Base-by-base conservation (phyloP, 116 monocot genomes). In the Dioscorea cayenensis region DNA sequence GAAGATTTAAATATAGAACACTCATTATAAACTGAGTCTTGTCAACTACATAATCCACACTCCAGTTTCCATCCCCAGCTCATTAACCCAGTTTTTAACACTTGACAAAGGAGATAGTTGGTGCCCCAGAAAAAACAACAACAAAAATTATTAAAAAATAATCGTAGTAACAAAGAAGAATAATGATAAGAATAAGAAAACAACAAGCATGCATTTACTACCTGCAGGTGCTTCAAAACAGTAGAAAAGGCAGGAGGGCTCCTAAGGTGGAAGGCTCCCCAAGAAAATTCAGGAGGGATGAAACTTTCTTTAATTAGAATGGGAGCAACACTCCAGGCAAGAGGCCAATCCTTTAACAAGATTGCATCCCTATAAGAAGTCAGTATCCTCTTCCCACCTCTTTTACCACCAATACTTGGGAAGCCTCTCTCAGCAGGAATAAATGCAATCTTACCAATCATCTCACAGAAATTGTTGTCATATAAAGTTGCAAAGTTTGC, bases 281-380 rank as follows among this genome's bases (percentile, higher is more conserved):
- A 86, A 75, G 99, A 89, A 87, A 84, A 99, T 76, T 99, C 99
- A 79, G 99, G 99, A 77, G 99, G 99, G 82, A 99, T 66, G 65
- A 82, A 75, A 80, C 76, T 89, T 70, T 76, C 70, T 65, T 82
- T 91, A 51, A 73, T 60, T 63, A 99, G 77, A 65, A 94, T 99
- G 10, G 99, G 94, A 73, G 99, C 86, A 80, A 85, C 78, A 77
- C 94, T 91, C 99, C 99, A 99, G 10, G 91, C 94, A 68, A 99
- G 65, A 70, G 99, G 94, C 94, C 94, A 99, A 80, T 99, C 99
- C 70, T 86, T 90, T 63, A 87, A 75, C 70, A 99, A 74, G 59
- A 89, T 89, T 64, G 94, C 86, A 66, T 94, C 91, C 58, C 64
- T 75, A 79, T 91, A 99, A 38, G 94, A 84, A 69, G 79, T 80